Evolutionary conservation across 352 stramenopile species (phyloP), one percentile per base, ranked within the genome.

Genomic region (Pythium aquatile): DNA sequence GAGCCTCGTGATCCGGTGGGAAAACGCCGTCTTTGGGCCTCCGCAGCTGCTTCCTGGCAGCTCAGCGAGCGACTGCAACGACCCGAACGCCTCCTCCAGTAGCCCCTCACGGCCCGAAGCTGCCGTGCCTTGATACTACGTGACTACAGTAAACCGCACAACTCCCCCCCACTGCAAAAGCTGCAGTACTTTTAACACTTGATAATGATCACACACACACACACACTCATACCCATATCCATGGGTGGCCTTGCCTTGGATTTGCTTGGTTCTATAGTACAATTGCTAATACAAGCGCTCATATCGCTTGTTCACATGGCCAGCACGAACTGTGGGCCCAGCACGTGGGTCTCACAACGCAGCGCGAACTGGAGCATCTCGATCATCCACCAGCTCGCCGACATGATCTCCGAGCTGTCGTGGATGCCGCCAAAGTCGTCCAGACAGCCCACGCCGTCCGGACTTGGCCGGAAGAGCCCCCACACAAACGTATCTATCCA

Each of bases 401-500:
- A 77, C 32, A 78, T 73, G 10, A 91, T 71, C 64, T 75, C 59
- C 16, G 80, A 87, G 61, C 78, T 79, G 61, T 83, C 65, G 20
- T 89, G 78, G 29, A 86, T 70, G 17, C 82, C 82, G 30, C 82
- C 82, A 59, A 88, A 89, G 48, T 85, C 82, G 55, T 85, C 64
- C 26, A 75, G 67, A 47, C 76, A 88, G 55, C 85, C 69, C 9
- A 81, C 57, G 16, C 70, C 70, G 11, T 76, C 72, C 11, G 75
- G 75, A 14, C 66, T 72, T 7, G 73, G 72, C 9, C 81, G 70
- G 51, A 88, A 89, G n/a, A 80, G 72, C 35, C 73, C 76, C 82
- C 82, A 91, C 7, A 87, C 78, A 47, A 91, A 91, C 55, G 77
- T 79, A 68, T 88, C 75, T 30, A 91, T 79, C 82, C 82, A 89